These are phyloP conservation scores for Diplotaxis tenuifolia DNA, from an alignment of 345 rosid species.

Conservation along the genomic window DNA sequence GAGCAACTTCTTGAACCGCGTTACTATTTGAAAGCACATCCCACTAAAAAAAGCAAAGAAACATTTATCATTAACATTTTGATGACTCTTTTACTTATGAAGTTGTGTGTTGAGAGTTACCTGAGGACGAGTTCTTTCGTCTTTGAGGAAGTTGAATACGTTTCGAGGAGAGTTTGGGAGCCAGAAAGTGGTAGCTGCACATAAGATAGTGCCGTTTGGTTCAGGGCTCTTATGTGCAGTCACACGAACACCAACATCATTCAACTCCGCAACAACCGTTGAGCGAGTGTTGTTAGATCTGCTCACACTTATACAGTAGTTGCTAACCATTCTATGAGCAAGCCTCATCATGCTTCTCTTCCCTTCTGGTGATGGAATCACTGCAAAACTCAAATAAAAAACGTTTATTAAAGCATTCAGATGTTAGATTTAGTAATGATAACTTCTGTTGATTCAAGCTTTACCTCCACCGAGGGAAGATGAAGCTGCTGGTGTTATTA, in stretches of 20 bases:
- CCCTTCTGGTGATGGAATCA: constrained; percentile 78
- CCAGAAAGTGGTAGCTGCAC: constrained; percentile 95
- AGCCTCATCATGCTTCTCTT: constrained; percentile 97
- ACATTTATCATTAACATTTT: background rate
- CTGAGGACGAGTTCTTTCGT: constrained; percentile 91
- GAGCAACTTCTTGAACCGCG: constrained; percentile 87
- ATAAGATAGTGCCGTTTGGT: constrained; percentile 78
- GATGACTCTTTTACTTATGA: background rate
- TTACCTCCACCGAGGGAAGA: constrained; percentile 82
- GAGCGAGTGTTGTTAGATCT: constrained; percentile 68
- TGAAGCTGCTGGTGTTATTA: constrained; percentile 57
- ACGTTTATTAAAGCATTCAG: background rate
- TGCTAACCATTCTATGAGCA: constrained; percentile 86
- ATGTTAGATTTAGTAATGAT: background rate
- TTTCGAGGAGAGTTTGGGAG: constrained; percentile 73
- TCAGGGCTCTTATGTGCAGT: constrained; percentile 78
- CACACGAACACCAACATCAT: constrained; percentile 77
- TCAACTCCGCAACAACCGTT: constrained; percentile 64
- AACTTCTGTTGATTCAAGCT: background rate
- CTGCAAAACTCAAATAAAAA: constrained; percentile 37
- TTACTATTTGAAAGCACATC: constrained; percentile 88
- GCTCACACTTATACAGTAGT: constrained; percentile 75
- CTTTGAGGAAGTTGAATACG: constrained; percentile 82
- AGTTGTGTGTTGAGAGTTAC: constrained; percentile 34
- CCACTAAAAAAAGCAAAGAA: constrained; percentile 52